Evolutionary conservation across 1,139 yeast species (phyloP).

Genomic region (Blastobotrys aristatus): DNA sequence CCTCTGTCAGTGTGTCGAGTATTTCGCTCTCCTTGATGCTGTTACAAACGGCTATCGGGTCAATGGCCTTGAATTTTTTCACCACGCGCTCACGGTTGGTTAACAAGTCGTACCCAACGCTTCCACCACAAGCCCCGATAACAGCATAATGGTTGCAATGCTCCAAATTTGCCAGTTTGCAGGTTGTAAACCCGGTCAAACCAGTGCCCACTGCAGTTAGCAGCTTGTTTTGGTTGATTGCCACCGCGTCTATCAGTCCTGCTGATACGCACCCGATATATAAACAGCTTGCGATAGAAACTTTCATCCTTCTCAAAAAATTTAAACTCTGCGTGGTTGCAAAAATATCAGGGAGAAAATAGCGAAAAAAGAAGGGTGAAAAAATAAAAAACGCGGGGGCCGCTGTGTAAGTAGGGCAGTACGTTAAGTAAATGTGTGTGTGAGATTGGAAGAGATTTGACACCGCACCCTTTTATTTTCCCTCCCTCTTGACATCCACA

Average conservation of each 20-base stretch:
- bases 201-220: not conserved
- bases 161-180: not conserved
- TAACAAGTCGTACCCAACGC: not conserved
- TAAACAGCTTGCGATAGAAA: too few species aligned
- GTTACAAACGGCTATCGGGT: not conserved
- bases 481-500: too few species aligned
- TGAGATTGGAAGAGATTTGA: too few species aligned
- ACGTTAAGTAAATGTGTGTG: too few species aligned
- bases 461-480: too few species aligned
- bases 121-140: constrained; percentile 8
- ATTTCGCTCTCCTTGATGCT: not conserved
- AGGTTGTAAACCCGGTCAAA: not conserved
- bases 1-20: not conserved
- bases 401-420: too few species aligned
- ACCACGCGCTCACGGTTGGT: not conserved
- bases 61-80: not conserved
- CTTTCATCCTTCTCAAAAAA: too few species aligned
- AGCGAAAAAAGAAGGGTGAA: too few species aligned
- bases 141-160: constrained; percentile 5
- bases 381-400: too few species aligned
- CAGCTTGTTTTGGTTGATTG: not conserved
- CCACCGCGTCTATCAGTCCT: not conserved
- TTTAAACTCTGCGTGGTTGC: too few species aligned
- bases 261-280: not conserved
- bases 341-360: too few species aligned